phyloP scores from a whole-genome alignment of 768 basidiomycete species.

The Boletus pseudopeckii region DNA sequence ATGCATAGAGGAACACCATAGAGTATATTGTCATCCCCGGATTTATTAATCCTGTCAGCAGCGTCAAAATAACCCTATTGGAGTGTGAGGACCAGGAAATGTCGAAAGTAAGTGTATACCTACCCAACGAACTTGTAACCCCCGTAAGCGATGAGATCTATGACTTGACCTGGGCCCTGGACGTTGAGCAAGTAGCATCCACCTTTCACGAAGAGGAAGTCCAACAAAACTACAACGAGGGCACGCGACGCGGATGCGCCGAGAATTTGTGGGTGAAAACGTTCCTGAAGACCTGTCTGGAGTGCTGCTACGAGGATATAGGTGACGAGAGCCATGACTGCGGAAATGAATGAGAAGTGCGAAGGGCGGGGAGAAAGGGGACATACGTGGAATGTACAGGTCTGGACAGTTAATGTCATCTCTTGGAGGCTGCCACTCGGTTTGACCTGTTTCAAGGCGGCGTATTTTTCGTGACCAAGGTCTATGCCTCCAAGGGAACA shows the following conservation, averaged over 20 bases:
- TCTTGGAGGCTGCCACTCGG: constrained; percentile 83
- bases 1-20: constrained; percentile 77
- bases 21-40: constrained; percentile 62
- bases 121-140: constrained; percentile 99
- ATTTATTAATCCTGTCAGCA: constrained; percentile 68
- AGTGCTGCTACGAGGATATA: constrained; percentile 90
- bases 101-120: constrained; percentile 14
- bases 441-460: constrained; percentile 58
- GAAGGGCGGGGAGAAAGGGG: neutral
- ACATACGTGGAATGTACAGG: constrained; percentile 87
- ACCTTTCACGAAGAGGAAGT: constrained; percentile 84
- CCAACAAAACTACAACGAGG: constrained; percentile 77
- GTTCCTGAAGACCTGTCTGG: constrained; percentile 74
- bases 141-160: constrained; percentile 86
- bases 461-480: constrained; percentile 76
- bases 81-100: neutral
- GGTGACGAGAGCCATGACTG: constrained; percentile 94
- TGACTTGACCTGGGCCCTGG: constrained; percentile 61
- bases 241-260: constrained; percentile 85
- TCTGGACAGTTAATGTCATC: constrained; percentile 97
- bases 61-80: constrained; percentile 76
- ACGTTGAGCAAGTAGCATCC: constrained; percentile 95
- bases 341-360: constrained; percentile 11
- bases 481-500: constrained; percentile 95
- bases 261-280: constrained; percentile 87